Conservation (phyloP, 2,329 filamentous ascomycete species). For the Arthrobotrys musiformis region DNA sequence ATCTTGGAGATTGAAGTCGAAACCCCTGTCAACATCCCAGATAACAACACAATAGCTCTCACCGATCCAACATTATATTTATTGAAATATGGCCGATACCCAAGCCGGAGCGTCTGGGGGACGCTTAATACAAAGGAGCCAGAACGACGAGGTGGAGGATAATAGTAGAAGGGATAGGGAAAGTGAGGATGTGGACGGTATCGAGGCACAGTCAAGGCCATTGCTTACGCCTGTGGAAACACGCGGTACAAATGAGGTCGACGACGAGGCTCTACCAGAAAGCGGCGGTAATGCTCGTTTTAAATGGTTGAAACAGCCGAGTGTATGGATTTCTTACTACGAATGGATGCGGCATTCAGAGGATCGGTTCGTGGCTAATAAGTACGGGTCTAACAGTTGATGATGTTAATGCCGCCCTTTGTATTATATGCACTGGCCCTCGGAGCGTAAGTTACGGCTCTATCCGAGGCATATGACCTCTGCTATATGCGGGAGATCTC, state of each 20-base stretch:
- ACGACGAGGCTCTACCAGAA: constrained; percentile 14
- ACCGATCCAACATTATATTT: not conserved
- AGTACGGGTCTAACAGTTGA: constrained; percentile 63
- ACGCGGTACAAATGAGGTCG: not conserved
- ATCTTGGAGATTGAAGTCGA: not conserved
- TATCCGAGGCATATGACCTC: not conserved
- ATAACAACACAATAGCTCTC: constrained; percentile 40
- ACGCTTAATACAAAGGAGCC: constrained; percentile 5
- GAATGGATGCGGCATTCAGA: not conserved
- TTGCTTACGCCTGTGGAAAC: constrained; percentile 18
- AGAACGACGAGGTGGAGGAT: not conserved
- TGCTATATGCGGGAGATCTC: not conserved
- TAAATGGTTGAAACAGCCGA: constrained; percentile 58
- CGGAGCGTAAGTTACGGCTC: constrained; percentile 70
- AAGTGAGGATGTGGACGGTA: not conserved
- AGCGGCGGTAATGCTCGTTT: too few relatives aligned
- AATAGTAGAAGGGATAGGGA: not conserved
- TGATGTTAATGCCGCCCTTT: constrained; percentile 86
- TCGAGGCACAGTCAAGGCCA: constrained; percentile 36
- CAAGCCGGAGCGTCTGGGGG: constrained; percentile 26
- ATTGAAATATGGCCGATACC: constrained; percentile 22
- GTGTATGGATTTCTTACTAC: constrained; percentile 14
- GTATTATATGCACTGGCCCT: constrained; percentile 85
- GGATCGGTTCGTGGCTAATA: not conserved
- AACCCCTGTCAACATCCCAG: not conserved